Base-by-base conservation (phyloP, 495 filamentous ascomycete genomes). In the Xylaria telfairii region DNA sequence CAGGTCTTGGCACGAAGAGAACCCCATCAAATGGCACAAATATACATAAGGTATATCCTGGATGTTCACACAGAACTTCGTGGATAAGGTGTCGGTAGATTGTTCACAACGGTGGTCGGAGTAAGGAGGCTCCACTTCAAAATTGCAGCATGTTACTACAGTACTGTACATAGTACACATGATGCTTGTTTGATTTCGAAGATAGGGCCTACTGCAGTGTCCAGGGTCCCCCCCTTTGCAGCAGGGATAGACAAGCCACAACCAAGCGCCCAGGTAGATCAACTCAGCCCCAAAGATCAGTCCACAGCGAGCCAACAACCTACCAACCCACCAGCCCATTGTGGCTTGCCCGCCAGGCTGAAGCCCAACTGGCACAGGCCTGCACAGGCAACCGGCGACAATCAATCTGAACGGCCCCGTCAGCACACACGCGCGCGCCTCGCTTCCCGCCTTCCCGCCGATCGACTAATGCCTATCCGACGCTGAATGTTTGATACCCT, bases 291-390 rank as follows among this genome's bases (percentile, higher is more conserved):
- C 54, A 34, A 28, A 5, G 49, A 24, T 28, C 49, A 12, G 30
- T 21, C 32, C 6, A 26, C 26, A 26, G 17, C 9, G n/a, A n/a
- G n/a, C n/a, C n/a, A n/a, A n/a, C n/a, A n/a, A n/a, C n/a, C n/a
- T n/a, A n/a, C n/a, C n/a, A n/a, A n/a, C n/a, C 44, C 19, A 46
- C 1, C 34, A n/a, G 19, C 37, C 39, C 21, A 9, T 28, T 63
- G 64, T 66, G 64, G 64, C 64, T 59, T 60, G 65, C 26, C 53
- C 54, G 37, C 24, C 39, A 59, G 65, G 65, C 65, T 67, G 65
- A 56, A 53, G 53, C 19, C 26, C 26, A 37, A n/a, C n/a, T n/a
- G n/a, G n/a, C n/a, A n/a, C n/a, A n/a, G n/a, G n/a, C n/a, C n/a
- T n/a, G n/a, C n/a, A n/a, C n/a, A n/a, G n/a, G 34, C 34, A 68